Conservation (phyloP, 495 filamentous ascomycete genomes). For the Opeltia flavorubescens region DNA sequence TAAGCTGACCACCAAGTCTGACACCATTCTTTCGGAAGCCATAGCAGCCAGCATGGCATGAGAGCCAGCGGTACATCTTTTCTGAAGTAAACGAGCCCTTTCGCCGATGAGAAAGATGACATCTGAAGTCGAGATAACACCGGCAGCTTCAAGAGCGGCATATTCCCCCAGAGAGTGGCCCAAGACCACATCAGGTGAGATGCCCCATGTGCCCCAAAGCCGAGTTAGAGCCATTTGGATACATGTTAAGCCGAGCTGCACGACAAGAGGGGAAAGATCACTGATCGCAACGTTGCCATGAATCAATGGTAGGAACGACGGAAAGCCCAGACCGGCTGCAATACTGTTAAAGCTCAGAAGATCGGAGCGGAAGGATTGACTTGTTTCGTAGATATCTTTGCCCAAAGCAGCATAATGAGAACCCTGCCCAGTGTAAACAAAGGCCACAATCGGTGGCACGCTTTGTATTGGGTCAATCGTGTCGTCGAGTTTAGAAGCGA, state of each 20-base stretch:
- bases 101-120: slow-evolving; percentile 61
- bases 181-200: slow-evolving; percentile 58
- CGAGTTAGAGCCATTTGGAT: slow-evolving; percentile 73
- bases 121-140: slow-evolving; percentile 62
- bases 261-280: slow-evolving; percentile 54
- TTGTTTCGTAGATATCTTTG: slow-evolving; percentile 51
- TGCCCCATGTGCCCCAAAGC: slow-evolving; percentile 64
- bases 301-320: slow-evolving; percentile 50
- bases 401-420: slow-evolving; percentile 51
- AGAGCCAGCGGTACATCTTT: slow-evolving; percentile 51
- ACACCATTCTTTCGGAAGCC: slow-evolving; percentile 21
- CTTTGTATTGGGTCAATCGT: slow-evolving; percentile 30
- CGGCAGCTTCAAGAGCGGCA: slow-evolving; percentile 63
- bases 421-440: slow-evolving; percentile 39
- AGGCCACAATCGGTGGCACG: slow-evolving; percentile 31
- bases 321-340: slow-evolving; percentile 53
- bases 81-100: slow-evolving; percentile 55
- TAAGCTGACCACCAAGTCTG: too few species aligned
- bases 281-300: slow-evolving; percentile 25
- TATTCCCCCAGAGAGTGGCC: slow-evolving; percentile 75
- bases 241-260: slow-evolving; percentile 60
- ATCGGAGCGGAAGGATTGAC: slow-evolving; percentile 50
- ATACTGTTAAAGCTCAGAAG: slow-evolving; percentile 60
- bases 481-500: too few species aligned
- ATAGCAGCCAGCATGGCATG: slow-evolving; percentile 38